Conservation (phyloP, 2,329 filamentous ascomycete genomes). For the Colletotrichum filicis region DNA sequence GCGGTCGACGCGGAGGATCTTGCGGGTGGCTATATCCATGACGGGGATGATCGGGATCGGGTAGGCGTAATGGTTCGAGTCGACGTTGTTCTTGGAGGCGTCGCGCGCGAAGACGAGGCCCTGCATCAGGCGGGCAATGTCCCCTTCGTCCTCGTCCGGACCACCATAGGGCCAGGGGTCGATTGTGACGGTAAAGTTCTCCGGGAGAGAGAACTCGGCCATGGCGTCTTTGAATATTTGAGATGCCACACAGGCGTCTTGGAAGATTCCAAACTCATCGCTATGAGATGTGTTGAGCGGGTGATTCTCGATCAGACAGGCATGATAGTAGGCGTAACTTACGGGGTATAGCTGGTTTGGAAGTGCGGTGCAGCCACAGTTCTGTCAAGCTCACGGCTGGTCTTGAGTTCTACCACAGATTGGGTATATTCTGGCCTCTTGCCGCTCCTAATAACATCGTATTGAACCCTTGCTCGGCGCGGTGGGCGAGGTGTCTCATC, state of each 20-base stretch:
- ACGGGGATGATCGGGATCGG: slow-evolving; percentile 69
- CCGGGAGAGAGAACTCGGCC: slow-evolving; percentile 57
- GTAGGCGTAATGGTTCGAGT: slow-evolving; percentile 72
- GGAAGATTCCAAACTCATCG: slow-evolving; percentile 52
- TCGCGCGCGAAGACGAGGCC: slow-evolving; percentile 61
- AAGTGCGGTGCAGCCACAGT: slow-evolving; percentile 41
- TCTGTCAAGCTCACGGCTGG: slow-evolving; percentile 42
- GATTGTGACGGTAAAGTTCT: slow-evolving; percentile 55
- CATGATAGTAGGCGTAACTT: slow-evolving; percentile 15
- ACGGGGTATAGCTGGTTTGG: slow-evolving; percentile 51
- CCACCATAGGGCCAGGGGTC: slow-evolving; percentile 76
- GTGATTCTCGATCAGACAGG: not conserved
- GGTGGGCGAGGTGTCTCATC: slow-evolving; percentile 54
- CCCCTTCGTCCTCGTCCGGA: slow-evolving; percentile 48
- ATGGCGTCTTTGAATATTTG: slow-evolving; percentile 58
- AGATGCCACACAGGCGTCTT: slow-evolving; percentile 53
- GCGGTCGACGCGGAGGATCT: slow-evolving; percentile 67
- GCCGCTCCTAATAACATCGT: slow-evolving; percentile 50
- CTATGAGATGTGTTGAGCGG: slow-evolving; percentile 36
- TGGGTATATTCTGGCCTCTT: slow-evolving; percentile 46
- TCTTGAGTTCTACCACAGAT: slow-evolving; percentile 51
- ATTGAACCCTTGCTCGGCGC: slow-evolving; percentile 58
- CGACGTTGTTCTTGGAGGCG: slow-evolving; percentile 53
- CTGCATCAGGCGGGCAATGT: slow-evolving; percentile 57
- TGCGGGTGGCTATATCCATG: slow-evolving; percentile 65